Evolutionary conservation across 345 rosid species (phyloP).

Genomic region (sweet orange (Citrus sinensis)): DNA sequence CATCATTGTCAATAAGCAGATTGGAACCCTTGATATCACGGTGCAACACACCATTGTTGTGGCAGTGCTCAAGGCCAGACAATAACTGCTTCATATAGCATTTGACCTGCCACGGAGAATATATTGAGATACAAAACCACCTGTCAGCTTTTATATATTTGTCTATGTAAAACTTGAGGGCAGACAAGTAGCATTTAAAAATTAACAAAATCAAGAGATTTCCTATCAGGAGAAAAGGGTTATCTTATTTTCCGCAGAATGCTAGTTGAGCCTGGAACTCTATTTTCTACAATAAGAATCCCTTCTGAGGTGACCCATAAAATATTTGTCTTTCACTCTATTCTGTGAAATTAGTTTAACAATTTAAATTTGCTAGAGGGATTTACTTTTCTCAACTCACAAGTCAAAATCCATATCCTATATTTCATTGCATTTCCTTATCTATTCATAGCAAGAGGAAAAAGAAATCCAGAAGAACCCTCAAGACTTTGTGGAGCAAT

Average conservation of each 20-base stretch:
- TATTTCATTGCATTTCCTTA: too few species aligned
- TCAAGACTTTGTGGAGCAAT: too few species aligned
- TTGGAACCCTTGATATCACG: constrained; percentile 92
- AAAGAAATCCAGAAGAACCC: too few species aligned
- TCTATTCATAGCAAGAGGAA: too few species aligned
- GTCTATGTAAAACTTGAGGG: background rate
- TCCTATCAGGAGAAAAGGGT: background rate
- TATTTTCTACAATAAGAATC: too few species aligned
- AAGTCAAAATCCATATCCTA: too few species aligned
- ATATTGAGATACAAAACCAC: constrained; percentile 1
- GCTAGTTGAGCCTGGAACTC: background rate
- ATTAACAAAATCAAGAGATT: background rate
- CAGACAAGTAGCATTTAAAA: background rate
- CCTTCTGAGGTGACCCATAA: too few species aligned
- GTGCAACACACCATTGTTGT: constrained; percentile 72
- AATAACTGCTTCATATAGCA: constrained; percentile 83
- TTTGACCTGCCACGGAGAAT: constrained; percentile 48
- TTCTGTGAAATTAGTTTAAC: too few species aligned
- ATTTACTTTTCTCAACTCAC: too few species aligned
- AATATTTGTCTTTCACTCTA: too few species aligned
- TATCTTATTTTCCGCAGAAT: background rate
- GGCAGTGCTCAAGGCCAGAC: constrained; percentile 91
- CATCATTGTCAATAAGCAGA: constrained; percentile 74
- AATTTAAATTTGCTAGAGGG: too few species aligned
- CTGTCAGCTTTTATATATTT: constrained; percentile 6